Evolutionary conservation across 352 stramenopile species (phyloP).

Genomic region (Globisporangium nagaii): DNA sequence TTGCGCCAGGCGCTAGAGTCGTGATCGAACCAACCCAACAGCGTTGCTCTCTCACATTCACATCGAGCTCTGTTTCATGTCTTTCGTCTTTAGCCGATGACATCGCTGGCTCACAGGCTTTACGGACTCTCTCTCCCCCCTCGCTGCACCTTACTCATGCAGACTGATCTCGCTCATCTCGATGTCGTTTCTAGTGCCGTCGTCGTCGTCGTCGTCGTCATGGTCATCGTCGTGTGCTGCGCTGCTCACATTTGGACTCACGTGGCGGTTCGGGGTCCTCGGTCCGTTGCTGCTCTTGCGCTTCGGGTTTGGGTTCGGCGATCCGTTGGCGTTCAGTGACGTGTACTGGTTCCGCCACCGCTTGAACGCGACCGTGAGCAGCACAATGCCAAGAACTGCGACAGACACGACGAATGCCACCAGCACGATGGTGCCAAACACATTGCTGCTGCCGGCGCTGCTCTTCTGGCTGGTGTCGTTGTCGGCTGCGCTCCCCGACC

Average conservation of each 20-base stretch:
- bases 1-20: background rate
- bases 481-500: background rate
- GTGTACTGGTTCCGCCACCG: slow-evolving; percentile 56
- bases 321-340: slow-evolving; percentile 24
- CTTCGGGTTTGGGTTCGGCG: background rate
- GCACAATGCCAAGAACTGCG: slow-evolving; percentile 20
- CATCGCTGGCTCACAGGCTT: too few relatives aligned
- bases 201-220: slow-evolving; percentile 5
- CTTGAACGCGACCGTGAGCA: slow-evolving; percentile 35
- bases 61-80: background rate
- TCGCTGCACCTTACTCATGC: slow-evolving; percentile 17
- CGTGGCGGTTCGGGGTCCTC: slow-evolving; percentile 6
- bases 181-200: slow-evolving; percentile 6
- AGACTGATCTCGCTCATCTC: slow-evolving; percentile 57
- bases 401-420: slow-evolving; percentile 25
- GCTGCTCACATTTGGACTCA: slow-evolving; percentile 15
- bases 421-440: slow-evolving; percentile 31
- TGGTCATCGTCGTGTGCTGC: slow-evolving; percentile 13
- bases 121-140: too few relatives aligned
- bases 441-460: slow-evolving; percentile 15
- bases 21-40: background rate
- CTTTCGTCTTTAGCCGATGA: too few relatives aligned
- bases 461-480: background rate
- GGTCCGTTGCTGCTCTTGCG: too few relatives aligned
- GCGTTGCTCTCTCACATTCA: background rate